phyloP scores from a whole-genome alignment of 164 flowering plant genomes.

The Piper betle region DNA sequence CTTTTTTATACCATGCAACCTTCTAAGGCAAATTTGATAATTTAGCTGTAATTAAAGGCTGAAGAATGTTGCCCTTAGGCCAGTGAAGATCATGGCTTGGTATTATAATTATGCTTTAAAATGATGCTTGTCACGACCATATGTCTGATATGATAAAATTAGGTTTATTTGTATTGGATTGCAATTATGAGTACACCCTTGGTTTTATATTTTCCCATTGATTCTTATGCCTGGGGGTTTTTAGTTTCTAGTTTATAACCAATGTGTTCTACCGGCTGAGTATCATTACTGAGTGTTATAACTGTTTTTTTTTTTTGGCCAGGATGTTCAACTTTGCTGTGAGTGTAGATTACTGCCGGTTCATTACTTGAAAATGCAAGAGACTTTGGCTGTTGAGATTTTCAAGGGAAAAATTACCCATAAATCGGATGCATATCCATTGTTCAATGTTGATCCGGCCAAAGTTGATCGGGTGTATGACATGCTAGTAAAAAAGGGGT shows the following conservation, averaged over 20 bases:
- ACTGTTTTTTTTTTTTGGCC: conserved; percentile 10
- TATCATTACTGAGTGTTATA: neutral
- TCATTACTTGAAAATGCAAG: conserved; percentile 68
- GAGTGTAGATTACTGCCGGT: conserved; percentile 63
- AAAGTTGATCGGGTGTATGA: conserved; percentile 84
- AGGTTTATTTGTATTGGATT: no score
- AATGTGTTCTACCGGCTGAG: neutral
- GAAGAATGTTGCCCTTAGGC: no score
- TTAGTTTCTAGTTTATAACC: neutral
- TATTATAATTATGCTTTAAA: no score
- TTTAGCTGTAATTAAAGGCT: no score
- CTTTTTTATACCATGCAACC: no score
- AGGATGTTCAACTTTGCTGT: conserved; percentile 65
- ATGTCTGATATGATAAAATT: no score
- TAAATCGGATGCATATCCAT: conserved; percentile 60
- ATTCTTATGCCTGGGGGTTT: no score
- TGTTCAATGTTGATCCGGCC: conserved; percentile 58
- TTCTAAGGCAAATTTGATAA: no score
- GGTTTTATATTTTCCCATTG: no score
- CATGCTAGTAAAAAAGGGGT: conserved; percentile 62
- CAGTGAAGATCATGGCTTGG: no score
- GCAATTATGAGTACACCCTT: no score
- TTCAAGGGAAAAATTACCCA: conserved; percentile 44
- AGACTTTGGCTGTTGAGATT: conserved; percentile 42
- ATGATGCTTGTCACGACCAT: no score